Conservation (phyloP, 768 basidiomycete genomes). For the Tricholoma furcatifolium region DNA sequence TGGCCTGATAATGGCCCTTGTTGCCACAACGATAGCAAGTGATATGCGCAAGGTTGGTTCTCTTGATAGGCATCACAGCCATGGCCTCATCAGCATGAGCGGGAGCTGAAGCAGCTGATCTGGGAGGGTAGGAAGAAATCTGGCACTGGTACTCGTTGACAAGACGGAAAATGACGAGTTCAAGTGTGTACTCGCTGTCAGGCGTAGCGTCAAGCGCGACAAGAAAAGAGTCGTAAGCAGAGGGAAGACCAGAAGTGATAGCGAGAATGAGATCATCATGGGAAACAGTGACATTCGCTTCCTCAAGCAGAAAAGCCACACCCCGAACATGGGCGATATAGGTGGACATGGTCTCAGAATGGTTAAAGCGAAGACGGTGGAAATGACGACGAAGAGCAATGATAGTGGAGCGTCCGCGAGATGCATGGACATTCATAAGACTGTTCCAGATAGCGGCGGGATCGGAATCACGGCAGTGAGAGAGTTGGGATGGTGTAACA, state of each 20-base stretch:
- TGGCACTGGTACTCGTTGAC: slow-evolving; percentile 2
- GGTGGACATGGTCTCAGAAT: not conserved
- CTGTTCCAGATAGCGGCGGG: not conserved
- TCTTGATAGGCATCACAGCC: not conserved
- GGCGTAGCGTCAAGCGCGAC: slow-evolving; percentile 4
- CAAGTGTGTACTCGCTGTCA: not conserved
- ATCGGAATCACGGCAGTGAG: not conserved
- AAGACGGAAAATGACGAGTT: slow-evolving; percentile 1
- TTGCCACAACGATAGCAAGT: slow-evolving; percentile 1
- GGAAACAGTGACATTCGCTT: not conserved
- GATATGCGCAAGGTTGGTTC: not conserved
- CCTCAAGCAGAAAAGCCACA: not conserved
- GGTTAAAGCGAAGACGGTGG: not conserved
- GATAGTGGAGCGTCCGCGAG: slow-evolving; percentile 6
- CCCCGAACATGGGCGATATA: not conserved
- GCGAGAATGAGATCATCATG: not conserved
- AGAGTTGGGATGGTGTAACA: slow-evolving; percentile 4
- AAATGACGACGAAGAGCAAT: not conserved
- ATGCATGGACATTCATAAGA: slow-evolving; percentile 1
- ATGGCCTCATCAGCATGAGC: too few species aligned
- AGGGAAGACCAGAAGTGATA: not conserved
- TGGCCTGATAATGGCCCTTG: slow-evolving; percentile 3
- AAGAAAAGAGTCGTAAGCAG: slow-evolving; percentile 3
- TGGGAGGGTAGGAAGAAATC: not conserved
- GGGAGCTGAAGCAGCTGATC: too few species aligned